Base-by-base conservation (phyloP, 2,329 filamentous ascomycete genomes). In the Nothophoma quercina region DNA sequence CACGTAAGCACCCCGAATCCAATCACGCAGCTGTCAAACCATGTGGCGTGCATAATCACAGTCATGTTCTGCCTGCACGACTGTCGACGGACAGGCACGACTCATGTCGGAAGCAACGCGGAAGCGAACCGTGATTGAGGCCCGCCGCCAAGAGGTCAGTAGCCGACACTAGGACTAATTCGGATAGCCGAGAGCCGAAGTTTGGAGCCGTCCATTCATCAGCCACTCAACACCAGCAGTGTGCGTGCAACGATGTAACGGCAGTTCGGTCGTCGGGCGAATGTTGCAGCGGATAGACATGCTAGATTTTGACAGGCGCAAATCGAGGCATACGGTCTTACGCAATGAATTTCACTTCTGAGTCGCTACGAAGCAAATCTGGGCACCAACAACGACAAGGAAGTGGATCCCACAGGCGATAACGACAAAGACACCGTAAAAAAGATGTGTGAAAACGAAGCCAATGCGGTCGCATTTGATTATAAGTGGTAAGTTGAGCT, bases 131-230 rank as follows among this genome's bases (percentile, higher is more conserved):
- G n/a, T n/a, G n/a, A n/a, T n/a, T 38, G 15, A 44, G 47, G 46
- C 46, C 36, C 13, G 4, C 46, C 25, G 42, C 49, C 30, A 43
- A 52, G 35, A 7, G n/a, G 16, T 30, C 34, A 19, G 18, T 19
- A 28, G 10, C 30, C 32, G 36, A 23, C 21, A 13, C 30, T 52
- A 53, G 32, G 18, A 6, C 7, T 6, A 23, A 47, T 33, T 12
- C 2, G 25, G 32, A 23, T 22, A 42, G 25, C 50, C 36, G 50
- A 47, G 9, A 18, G 50, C 50, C 50, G 43, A 53, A 43, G 9
- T 22, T 16, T 29, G 36, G 15, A 53, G 50, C 41, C 47, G 34
- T 26, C 15, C 5, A 7, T 26, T 25, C 18, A 22, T 28, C 42
- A 41, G 35, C 42, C 36, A 43, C 38, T 26, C 30, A 29, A 52